A percentile compares a stretch with the other conserved stretches of the same genome.
Conservation (phyloP, 1,284 basidiomycete genomes). For the Heterobasidion occidentale region DNA sequence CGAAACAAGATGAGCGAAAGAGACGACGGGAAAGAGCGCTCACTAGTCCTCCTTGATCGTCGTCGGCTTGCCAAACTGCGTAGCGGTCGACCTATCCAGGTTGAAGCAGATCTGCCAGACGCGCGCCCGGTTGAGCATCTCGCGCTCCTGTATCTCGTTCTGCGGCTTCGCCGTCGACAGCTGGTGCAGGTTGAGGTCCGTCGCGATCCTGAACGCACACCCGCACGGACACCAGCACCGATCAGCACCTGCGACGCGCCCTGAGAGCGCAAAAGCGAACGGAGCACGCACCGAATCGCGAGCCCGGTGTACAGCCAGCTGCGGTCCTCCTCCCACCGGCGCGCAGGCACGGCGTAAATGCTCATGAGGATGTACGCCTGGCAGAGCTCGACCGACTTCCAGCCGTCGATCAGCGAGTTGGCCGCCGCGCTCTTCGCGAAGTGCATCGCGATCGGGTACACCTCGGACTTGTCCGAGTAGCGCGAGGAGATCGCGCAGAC, state of each 20-base stretch:
- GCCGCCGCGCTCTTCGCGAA: constrained; percentile 78
- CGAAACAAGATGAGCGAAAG: neutral
- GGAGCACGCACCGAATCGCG: constrained; percentile 51
- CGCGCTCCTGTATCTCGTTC: constrained; percentile 66
- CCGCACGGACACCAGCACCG: neutral
- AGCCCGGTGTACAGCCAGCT: constrained; percentile 79
- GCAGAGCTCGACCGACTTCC: constrained; percentile 59
- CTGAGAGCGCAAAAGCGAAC: neutral
- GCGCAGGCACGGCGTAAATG: constrained; percentile 69
- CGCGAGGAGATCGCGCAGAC: constrained; percentile 75
- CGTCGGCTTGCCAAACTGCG: constrained; percentile 82
- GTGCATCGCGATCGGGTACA: constrained; percentile 82
- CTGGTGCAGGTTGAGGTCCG: constrained; percentile 79
- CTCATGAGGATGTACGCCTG: constrained; percentile 70
- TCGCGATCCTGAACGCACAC: constrained; percentile 50
- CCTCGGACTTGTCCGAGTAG: constrained; percentile 66
- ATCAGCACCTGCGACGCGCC: neutral
- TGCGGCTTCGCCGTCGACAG: constrained; percentile 48
- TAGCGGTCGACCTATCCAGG: constrained; percentile 74
- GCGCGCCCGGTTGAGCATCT: constrained; percentile 72
- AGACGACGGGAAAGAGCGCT: constrained; percentile 16
- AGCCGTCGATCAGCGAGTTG: constrained; percentile 71
- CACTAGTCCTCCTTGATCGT: constrained; percentile 82
- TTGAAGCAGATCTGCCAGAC: constrained; percentile 88
- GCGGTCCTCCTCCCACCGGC: constrained; percentile 76